These are phyloP conservation scores for Pezicula carpinea DNA, from an alignment of 2,329 filamentous ascomycete species.

Conservation along the genomic window DNA sequence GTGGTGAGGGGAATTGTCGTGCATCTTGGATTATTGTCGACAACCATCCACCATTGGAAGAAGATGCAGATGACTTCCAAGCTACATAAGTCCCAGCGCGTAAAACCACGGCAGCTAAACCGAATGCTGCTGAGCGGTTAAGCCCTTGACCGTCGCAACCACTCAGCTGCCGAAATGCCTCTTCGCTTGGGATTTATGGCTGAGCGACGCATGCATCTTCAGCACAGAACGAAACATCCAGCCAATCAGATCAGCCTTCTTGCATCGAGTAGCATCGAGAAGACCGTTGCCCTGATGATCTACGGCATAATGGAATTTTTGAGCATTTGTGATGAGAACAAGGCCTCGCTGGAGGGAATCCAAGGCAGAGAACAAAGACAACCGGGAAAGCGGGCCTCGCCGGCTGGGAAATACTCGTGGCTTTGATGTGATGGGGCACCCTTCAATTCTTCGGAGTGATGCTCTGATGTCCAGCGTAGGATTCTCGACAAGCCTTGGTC, in stretches of 20 bases:
- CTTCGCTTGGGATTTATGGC: neutral
- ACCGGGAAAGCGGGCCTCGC: neutral
- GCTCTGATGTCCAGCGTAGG: neutral
- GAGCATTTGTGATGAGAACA: neutral
- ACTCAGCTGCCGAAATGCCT: neutral
- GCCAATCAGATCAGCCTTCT: neutral
- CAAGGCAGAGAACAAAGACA: neutral
- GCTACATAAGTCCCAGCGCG: constrained; percentile 14
- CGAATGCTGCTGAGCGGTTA: constrained; percentile 13
- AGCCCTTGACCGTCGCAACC: constrained; percentile 6
- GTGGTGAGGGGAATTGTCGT: constrained; percentile 8
- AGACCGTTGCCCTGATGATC: neutral
- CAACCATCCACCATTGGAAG: neutral
- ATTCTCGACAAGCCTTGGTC: neutral
- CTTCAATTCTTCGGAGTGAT: neutral
- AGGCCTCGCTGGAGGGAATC: neutral
- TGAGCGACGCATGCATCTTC: neutral
- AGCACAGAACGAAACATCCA: neutral
- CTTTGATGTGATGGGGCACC: neutral
- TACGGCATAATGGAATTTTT: neutral
- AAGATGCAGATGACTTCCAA: constrained; percentile 6
- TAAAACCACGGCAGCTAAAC: constrained; percentile 12
- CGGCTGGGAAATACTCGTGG: neutral
- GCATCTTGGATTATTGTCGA: too few relatives aligned
- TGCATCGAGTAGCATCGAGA: neutral